phyloP scores from a whole-genome alignment of 805 yeast genomes.

The Lipomyces japonicus region DNA sequence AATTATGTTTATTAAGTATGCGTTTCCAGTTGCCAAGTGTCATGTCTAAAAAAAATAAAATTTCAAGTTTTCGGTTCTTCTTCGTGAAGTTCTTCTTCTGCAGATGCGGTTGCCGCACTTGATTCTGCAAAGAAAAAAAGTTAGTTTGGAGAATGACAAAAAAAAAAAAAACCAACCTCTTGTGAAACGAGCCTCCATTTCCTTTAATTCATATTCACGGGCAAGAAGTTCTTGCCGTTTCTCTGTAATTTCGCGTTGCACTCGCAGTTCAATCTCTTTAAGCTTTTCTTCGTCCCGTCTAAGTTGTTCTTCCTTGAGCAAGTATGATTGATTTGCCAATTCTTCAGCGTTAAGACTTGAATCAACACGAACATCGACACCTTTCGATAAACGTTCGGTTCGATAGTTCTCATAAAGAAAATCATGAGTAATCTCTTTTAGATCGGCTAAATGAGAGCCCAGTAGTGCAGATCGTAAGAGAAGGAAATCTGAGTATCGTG shows the following conservation, averaged over 20 bases:
- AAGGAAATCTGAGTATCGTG: conserved; percentile 38
- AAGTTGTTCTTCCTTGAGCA: conserved; percentile 43
- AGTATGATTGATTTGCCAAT: conserved; percentile 39
- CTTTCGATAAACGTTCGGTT: conserved; percentile 61
- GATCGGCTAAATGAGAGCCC: conserved; percentile 79
- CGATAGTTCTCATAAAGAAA: conserved; percentile 73
- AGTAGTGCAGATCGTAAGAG: conserved; percentile 64
- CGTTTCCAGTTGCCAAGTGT: too few relatives aligned
- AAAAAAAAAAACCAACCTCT: conserved; percentile 7
- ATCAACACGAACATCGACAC: conserved; percentile 25
- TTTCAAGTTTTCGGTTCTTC: too few relatives aligned
- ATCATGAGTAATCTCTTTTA: conserved; percentile 76
- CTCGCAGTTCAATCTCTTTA: conserved; percentile 39
- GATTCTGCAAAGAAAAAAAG: conserved; percentile 2
- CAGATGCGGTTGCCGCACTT: background rate
- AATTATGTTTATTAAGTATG: too few relatives aligned
- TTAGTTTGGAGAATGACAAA: background rate
- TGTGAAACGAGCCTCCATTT: conserved; percentile 39
- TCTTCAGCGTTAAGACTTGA: conserved; percentile 39
- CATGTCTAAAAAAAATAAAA: too few relatives aligned
- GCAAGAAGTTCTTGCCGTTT: conserved; percentile 38
- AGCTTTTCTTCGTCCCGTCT: conserved; percentile 41
- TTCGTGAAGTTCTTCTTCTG: too few relatives aligned
- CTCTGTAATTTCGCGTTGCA: conserved; percentile 41
- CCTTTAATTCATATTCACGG: conserved; percentile 42